Percentiles rank a stretch among this genome's conserved stretches.
These are phyloP conservation scores for Chrysanthemum seticuspe DNA, from an alignment of 129 eudicot genomes.

Conservation along the genomic window DNA sequence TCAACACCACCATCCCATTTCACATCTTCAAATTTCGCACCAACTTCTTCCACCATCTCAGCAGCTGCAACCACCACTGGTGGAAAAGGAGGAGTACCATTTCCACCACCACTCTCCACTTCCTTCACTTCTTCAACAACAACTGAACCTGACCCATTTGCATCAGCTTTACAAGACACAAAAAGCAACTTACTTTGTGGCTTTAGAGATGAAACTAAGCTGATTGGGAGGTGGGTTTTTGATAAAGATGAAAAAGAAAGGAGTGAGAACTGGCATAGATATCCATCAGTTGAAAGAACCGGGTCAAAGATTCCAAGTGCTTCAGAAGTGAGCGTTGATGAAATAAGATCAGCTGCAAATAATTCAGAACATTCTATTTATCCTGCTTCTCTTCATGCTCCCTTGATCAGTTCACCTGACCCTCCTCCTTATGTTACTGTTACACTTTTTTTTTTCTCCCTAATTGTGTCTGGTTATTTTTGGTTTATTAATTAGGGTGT, in stretches of 20 bases:
- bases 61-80: conserved; percentile 1
- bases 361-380: conserved; percentile 29
- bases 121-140: conserved; percentile 36
- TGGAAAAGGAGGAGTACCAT: conserved; percentile 46
- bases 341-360: conserved; percentile 76
- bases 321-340: conserved; percentile 77
- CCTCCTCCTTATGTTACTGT: conserved; percentile 50
- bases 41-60: conserved; percentile 34
- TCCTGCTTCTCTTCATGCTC: conserved; percentile 86
- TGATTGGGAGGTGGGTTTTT: conserved; percentile 40
- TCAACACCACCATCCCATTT: conserved; percentile 6
- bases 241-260: conserved; percentile 24
- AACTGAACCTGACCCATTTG: conserved; percentile 58
- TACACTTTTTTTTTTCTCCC: conserved; percentile 9
- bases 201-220: conserved; percentile 35
- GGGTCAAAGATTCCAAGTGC: conserved; percentile 56
- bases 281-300: conserved; percentile 71
- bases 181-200: conserved; percentile 39
- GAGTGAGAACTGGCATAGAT: conserved; percentile 62
- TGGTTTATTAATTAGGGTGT: too few relatives aligned
- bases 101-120: conserved; percentile 37
- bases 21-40: conserved; percentile 49
- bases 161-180: conserved; percentile 45
- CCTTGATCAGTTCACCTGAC: conserved; percentile 64
- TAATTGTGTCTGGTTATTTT: too few relatives aligned